Percentiles rank a stretch among this genome's conserved stretches.
These are phyloP conservation scores for Pugionium dolabratum DNA, from an alignment of 345 rosid genomes.

Conservation along the genomic window DNA sequence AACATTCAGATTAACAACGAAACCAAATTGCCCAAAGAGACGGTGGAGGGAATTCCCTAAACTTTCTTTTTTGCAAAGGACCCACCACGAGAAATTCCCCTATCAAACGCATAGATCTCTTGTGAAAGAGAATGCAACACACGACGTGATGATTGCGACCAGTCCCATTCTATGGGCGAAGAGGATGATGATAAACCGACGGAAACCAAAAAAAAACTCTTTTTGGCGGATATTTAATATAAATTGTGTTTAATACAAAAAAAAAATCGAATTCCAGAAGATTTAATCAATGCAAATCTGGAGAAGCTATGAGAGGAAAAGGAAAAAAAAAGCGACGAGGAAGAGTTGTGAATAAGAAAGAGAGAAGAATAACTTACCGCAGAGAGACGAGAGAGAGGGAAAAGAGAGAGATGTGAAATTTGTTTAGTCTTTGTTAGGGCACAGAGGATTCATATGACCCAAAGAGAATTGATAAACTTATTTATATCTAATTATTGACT, in stretches of 20 bases:
- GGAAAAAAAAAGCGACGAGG: background rate
- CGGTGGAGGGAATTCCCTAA: background rate
- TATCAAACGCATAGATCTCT: conserved; percentile 19
- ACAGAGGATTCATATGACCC: conserved; percentile 7
- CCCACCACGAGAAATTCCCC: conserved; percentile 20
- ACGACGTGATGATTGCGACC: conserved; percentile 16
- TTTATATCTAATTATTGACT: background rate
- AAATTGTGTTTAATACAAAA: background rate
- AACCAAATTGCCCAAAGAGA: background rate
- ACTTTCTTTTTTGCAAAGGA: background rate
- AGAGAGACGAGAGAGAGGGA: conserved; percentile 30
- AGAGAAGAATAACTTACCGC: conserved; percentile 19
- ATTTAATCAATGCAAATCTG: background rate
- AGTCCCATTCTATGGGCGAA: background rate
- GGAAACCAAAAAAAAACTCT: background rate
- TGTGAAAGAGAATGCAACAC: background rate
- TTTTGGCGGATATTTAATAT: too few species aligned
- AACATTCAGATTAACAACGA: background rate
- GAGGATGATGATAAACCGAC: conserved; percentile 14
- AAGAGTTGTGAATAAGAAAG: background rate
- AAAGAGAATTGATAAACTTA: background rate
- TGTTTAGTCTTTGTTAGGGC: conserved; percentile 19
- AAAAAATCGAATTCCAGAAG: background rate
- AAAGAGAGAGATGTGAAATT: conserved; percentile 15
- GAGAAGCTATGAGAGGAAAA: background rate